Base-by-base conservation (phyloP, 1,284 basidiomycete genomes). In the Rhodotorula sp. region DNA sequence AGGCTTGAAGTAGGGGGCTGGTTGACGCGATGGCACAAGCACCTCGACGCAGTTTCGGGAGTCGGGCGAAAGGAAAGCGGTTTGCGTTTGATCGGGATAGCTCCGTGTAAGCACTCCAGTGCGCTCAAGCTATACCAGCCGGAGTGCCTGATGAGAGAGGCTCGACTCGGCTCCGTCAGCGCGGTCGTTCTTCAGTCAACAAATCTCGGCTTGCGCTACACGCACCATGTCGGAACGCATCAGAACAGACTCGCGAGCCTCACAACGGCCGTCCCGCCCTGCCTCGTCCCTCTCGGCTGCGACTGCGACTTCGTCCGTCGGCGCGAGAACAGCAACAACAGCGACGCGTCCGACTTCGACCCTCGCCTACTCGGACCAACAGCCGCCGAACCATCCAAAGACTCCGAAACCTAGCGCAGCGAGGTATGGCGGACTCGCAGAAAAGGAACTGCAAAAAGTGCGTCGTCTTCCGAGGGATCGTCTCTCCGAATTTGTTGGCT, bases 391-490 rank as follows among this genome's bases (percentile, higher is more conserved):
- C 12, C 62, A 62, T 53, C 73, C 71, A 15, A 73, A 73, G 46
- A 75, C 73, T 1, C 73, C 73, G 1, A 72, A 66, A 37, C 56
- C 67, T 14, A 64, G 64, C 14, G 68, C 71, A 2, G 65, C 69
- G 2, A 22, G 71, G 6, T 71, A 58, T 33, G 74, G 74, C 8
- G 74, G 74, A 30, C 55, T 75, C 4, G 71, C 67, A 44, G 74
- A 75, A 51, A 65, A 68, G 42, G 71, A 75, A 20, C 30, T 75
- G 3, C 74, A 71, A 51, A 64, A 73, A 60, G 74, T 75, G 26
- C 29, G 68, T 33, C 1, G 17, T 20, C 17, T 18, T 17, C 18
- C 3, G 14, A 10, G 18, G 18, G 4, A 45, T 0, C 15, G 22
- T 0, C 10, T 15, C 7, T 15, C 53, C 2, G 42, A 10, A 14